Evolutionary conservation across 345 rosid species (phyloP), one percentile per base, ranked within the genome.

Genomic region (Turritis glabra): DNA sequence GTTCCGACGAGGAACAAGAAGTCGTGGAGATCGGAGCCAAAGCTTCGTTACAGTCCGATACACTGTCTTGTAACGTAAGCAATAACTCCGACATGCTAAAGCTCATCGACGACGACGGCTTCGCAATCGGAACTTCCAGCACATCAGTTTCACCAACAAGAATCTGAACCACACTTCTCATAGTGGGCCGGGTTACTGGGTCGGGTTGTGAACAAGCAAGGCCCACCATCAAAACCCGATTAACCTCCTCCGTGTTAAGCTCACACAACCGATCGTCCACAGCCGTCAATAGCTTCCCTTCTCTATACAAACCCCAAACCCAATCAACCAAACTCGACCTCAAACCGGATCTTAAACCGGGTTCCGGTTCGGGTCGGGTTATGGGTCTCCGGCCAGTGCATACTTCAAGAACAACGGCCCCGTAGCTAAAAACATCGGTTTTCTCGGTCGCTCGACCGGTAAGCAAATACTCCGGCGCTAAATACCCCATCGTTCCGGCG

Each of bases 401-500:
- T 43, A 96, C 99, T 53, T 96, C 99, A 11, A 96, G 80, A 51
- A 90, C 96, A 58, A 96, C 94, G 0, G 99, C 96, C 1, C 99
- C 99, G 21, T 84, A 96, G 74, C 99, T 96, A 37, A 87, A 96
- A 53, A 89, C 96, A 40, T 96, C 99, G 3, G 97, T 89, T 79
- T 92, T 90, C 60, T 92, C 99, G 0, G 88, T 82, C 0, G 98
- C 99, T 72, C 98, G 83, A 27, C 99, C 98, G 1, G 99, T 96
- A 6, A 85, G 60, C 5, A 96, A 79, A 73, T 96, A 96, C 68
- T 96, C 99, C 2, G 99, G 99, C 14, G 99, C 99, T 43, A 96
- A 80, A 60, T 96, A 96, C 19, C 99, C 99, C 99, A 96, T 92
- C 22, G 99, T 96, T 6, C 99, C 99, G 0, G 99, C 99, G 0